These are phyloP conservation scores for Cerioporus squamosus DNA, from an alignment of 1,284 basidiomycete genomes.

Conservation along the genomic window DNA sequence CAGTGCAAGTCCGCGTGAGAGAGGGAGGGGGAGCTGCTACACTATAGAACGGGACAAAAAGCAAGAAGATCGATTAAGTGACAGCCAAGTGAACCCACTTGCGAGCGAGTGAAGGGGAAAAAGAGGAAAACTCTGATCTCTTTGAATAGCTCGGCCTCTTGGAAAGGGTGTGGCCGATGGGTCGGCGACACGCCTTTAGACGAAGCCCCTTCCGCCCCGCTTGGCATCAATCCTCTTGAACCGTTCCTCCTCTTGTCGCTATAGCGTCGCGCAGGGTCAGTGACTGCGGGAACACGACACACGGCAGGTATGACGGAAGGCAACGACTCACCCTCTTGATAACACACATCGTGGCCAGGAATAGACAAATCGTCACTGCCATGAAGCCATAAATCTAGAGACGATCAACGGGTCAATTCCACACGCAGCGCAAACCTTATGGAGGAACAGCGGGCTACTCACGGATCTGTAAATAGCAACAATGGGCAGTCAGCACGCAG, in stretches of 20 bases:
- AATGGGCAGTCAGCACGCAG: background rate
- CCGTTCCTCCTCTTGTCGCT: constrained; percentile 79
- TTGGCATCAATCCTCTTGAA: constrained; percentile 88
- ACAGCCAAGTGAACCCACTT: background rate
- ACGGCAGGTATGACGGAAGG: background rate
- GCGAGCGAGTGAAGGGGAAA: background rate
- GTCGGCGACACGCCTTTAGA: constrained; percentile 48
- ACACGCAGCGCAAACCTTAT: constrained; percentile 36
- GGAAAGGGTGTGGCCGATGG: background rate
- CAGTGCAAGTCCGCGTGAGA: background rate
- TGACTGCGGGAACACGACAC: background rate
- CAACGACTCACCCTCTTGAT: constrained; percentile 70
- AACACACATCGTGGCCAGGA: constrained; percentile 81
- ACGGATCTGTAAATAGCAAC: constrained; percentile 19
- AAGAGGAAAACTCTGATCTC: no score
- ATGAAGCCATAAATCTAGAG: constrained; percentile 76
- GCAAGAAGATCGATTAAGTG: background rate
- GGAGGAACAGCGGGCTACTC: constrained; percentile 14
- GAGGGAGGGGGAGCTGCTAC: background rate
- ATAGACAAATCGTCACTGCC: constrained; percentile 73
- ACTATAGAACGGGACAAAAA: background rate
- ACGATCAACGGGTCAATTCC: constrained; percentile 13
- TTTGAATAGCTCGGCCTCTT: no score
- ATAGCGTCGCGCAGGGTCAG: constrained; percentile 13
- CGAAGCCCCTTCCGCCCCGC: constrained; percentile 82